Evolutionary conservation across 2,329 filamentous ascomycete genomes (phyloP).

Genomic region (Penicillium sp.): DNA sequence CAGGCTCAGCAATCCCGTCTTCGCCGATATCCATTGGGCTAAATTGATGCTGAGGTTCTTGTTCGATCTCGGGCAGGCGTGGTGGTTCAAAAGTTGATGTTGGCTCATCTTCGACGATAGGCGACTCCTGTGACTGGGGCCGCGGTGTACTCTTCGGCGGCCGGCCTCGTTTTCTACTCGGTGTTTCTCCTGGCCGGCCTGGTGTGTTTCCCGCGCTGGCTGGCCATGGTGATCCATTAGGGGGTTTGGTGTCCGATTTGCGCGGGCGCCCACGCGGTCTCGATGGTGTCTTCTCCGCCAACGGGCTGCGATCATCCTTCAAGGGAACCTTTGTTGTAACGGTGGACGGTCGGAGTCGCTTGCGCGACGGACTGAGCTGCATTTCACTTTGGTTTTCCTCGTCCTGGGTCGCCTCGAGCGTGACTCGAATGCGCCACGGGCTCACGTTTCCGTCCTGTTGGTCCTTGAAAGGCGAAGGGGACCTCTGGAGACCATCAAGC

Average conservation of each 20-base stretch:
- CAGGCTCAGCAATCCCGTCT: constrained; percentile 29
- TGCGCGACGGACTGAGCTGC: constrained; percentile 35
- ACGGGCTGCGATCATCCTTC: constrained; percentile 39
- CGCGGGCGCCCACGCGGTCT: constrained; percentile 47
- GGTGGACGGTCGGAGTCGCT: constrained; percentile 36
- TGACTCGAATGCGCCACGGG: constrained; percentile 54
- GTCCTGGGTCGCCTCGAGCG: constrained; percentile 53
- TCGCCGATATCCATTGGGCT: constrained; percentile 33
- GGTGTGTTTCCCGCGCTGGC: constrained; percentile 35
- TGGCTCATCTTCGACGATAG: constrained; percentile 22
- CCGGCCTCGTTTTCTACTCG: constrained; percentile 41
- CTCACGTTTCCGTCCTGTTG: constrained; percentile 46
- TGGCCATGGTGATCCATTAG: constrained; percentile 40
- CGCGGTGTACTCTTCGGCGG: constrained; percentile 41
- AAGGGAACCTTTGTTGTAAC: constrained; percentile 48
- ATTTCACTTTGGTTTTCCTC: constrained; percentile 39
- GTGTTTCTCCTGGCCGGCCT: constrained; percentile 28
- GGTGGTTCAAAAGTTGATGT: constrained; percentile 12
- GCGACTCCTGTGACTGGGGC: constrained; percentile 16
- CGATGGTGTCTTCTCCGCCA: constrained; percentile 43
- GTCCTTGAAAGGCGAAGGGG: constrained; percentile 44
- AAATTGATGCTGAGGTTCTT: constrained; percentile 11
- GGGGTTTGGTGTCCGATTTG: constrained; percentile 42
- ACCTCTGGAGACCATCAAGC: constrained; percentile 31
- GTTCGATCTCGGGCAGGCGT: background rate